Base-by-base conservation (phyloP, 1,284 basidiomycete species). In the Fomitopsis schrenkii region DNA sequence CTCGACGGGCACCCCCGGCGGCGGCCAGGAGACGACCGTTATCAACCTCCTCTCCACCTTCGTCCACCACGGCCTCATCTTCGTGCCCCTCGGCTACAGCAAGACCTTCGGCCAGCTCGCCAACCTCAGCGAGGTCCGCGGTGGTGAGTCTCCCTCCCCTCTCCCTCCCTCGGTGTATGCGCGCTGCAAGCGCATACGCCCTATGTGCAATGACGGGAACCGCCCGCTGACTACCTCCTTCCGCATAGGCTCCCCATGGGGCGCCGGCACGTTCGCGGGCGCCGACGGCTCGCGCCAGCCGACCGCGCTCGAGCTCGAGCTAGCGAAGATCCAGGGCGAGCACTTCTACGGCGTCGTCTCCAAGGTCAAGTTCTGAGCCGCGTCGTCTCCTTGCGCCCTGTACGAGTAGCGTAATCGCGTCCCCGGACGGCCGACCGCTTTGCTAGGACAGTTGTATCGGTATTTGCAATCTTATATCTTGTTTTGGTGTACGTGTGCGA, bases 51-150 rank as follows among this genome's bases (percentile, higher is more conserved):
- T 95, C 58, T 92, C 92, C 28, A 92, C 89, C 54, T 79, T 95
- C 65, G 78, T 83, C 22, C 94, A 96, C 77, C 93, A 94, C 71
- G 92, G 92, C 40, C 81, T 93, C 66, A 79, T 85, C 72, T 93
- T 80, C 72, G 90, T 94, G 9, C 93, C 93, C 30, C 79, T 94
- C 60, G 94, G 93, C 15, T 95, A 93, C 79, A 79, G 82, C 50
- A 71, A 80, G 63, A 69, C 80, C 4, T 87, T 86, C 61, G 70
- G 76, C 1, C 82, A 87, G 70, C 72, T 94, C 64, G 75, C 83
- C 42, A 83, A 85, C 76, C 61, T 91, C 57, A 73, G 70, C 15
- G 85, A 88, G 74, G 80, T 89, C 58, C 90, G 85, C 70, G 93
- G 93, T 70, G 89, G 89, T 83, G 74, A 55, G 84, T 79, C 14